Evolutionary conservation across 73 alveolate genomes (phyloP), one percentile per base, ranked within the genome.

Genomic region (Loxodes magnus): DNA sequence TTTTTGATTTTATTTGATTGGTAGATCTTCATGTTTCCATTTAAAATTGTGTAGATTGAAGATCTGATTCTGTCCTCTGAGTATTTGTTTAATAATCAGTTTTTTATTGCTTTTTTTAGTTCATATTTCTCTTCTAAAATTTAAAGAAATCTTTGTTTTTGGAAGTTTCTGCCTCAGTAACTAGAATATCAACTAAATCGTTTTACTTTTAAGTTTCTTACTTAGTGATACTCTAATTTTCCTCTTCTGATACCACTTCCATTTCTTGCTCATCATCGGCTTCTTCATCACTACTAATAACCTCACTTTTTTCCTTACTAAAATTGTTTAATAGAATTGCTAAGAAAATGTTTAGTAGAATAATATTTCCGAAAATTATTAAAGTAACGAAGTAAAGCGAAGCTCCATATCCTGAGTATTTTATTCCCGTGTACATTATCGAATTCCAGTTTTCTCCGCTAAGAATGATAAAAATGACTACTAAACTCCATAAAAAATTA

Each of bases 331-430:
- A 71, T 6, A 93, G 59, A 37, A 87, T 86, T 17, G 98, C 94
- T 36, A 88, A 61, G 80, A 93, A 93, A 37, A 93, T 56, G 73
- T 93, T 90, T 36, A 93, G 77, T 9, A 93, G 77, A 22, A 90
- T 88, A 64, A 70, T 87, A 64, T 84, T 87, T 25, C 99, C 99
- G 5, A 93, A 56, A 58, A 87, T 64, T 9, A 93, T 80, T 95
- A 97, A 86, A n/a, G 89, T 64, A 19, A 93, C 59, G 37, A 87
- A 71, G 54, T 81, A 93, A 44, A 87, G 51, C 26, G 79, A 58
- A 15, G 94, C 54, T 24, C 76, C 60, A 16, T 60, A 74, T 25
- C 82, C 82, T n/a, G 28, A 35, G 10, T 43, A 23, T n/a, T 35
- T 54, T 12, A 74, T 51, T 14, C 35, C 51, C 23, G 20, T 27